Evolutionary conservation across 2,329 filamentous ascomycete genomes (phyloP), one percentile per base, ranked within the genome.

Genomic region (Colletotrichum magnum): DNA sequence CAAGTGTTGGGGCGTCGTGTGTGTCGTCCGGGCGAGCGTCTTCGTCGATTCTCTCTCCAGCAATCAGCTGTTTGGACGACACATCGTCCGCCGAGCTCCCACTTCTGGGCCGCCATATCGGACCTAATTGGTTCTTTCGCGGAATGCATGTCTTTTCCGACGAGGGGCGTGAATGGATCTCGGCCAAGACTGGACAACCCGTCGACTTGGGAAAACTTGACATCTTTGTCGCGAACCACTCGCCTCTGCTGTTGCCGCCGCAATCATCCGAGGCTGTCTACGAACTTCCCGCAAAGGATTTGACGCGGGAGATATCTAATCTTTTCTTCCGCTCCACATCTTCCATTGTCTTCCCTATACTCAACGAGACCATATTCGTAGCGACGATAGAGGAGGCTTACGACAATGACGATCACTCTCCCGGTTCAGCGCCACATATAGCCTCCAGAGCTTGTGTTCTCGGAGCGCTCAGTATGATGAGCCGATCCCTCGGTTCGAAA

Each of bases 81-180:
- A 6, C 32, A 13, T 39, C 53, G 24, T 2, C 36, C 4, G 15
- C 32, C 53, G 53, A 28, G 7, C 24, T 57, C 10, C 36, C 21
- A 7, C 16, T 18, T n/a, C 15, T 26, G 13, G 21, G 32, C 13
- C 15, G 36, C 24, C 13, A 53, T 28, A 28, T 66, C 7, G 63
- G 64, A 0, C 64, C 58, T 2, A 67, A 67, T 10, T 67, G 64
- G 64, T 67, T 63, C 58, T 67, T 67, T 6, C 39, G 58, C n/a
- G 64, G 64, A 15, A 51, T 63, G 5, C 64, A 67, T 7, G 51
- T 43, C 3, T 63, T 67, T 9, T 63, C 64, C 4, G 58, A 45
- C 5, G 16, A 63, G 21, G 64, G 64, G 5, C 64, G 58, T 12
- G 39, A 18, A 16, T 67, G 58, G 58, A 63, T 67, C 4, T 54